phyloP scores from a whole-genome alignment of 2,329 filamentous ascomycete genomes.

The Didymella keratinophila region DNA sequence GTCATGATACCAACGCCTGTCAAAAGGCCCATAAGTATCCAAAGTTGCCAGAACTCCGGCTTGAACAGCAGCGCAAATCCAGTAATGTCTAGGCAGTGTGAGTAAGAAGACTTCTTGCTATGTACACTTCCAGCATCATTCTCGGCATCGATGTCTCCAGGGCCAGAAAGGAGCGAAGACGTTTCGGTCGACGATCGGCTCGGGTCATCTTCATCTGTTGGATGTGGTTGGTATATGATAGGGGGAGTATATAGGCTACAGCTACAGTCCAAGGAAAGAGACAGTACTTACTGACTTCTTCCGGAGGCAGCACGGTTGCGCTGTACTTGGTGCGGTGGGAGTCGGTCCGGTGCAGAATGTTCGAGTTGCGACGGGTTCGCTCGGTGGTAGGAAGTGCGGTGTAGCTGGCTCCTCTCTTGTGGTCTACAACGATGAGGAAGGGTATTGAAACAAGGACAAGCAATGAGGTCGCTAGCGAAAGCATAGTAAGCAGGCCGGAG shows the following conservation, averaged over 20 bases:
- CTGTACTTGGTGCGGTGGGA: slow-evolving; percentile 56
- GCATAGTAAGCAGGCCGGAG: slow-evolving; percentile 78
- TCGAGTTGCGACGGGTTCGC: slow-evolving; percentile 54
- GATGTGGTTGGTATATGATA: slow-evolving; percentile 45
- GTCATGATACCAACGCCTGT: slow-evolving; percentile 97
- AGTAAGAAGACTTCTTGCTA: slow-evolving; percentile 72
- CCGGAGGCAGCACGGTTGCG: slow-evolving; percentile 45
- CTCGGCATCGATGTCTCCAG: slow-evolving; percentile 59
- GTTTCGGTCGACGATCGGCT: slow-evolving; percentile 71
- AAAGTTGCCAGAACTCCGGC: slow-evolving; percentile 90
- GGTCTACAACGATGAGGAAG: slow-evolving; percentile 78
- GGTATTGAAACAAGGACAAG: slow-evolving; percentile 81
- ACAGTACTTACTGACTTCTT: slow-evolving; percentile 71
- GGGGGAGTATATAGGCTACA: slow-evolving; percentile 24
- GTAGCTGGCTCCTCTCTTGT: slow-evolving; percentile 67
- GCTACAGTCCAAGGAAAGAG: slow-evolving; percentile 23
- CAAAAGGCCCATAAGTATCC: slow-evolving; percentile 85
- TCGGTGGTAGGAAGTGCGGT: slow-evolving; percentile 63
- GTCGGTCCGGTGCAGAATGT: slow-evolving; percentile 57
- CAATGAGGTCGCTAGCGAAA: slow-evolving; percentile 79
- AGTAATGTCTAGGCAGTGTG: slow-evolving; percentile 88
- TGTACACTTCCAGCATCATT: slow-evolving; percentile 57
- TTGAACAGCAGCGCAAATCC: slow-evolving; percentile 76
- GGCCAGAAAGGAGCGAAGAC: slow-evolving; percentile 79
- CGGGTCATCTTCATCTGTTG: slow-evolving; percentile 46